Evolutionary conservation across 108 stramenopile species (phyloP), one percentile per base, ranked within the genome.

Genomic region (Nannochloropsis salina): DNA sequence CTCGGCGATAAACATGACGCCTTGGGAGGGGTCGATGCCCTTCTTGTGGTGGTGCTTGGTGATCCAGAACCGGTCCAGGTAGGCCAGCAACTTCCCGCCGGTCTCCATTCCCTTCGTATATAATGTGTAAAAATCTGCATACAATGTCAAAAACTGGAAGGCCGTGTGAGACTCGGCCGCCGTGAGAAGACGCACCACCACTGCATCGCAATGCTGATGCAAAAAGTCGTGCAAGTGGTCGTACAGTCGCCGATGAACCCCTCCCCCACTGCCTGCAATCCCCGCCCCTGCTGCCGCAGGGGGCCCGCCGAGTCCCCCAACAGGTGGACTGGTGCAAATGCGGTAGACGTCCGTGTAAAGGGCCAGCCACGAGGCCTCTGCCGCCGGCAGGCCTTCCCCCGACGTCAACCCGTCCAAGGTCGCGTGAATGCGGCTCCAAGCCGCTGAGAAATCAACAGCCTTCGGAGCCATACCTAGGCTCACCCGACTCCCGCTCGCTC

Each of bases 281-380:
- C 47, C 47, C 47, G 47, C 47, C 47, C 47, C 47, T 51, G 47
- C 47, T 51, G 47, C 47, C 47, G 47, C 47, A 12, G 47, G 47
- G 0, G 47, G 47, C 47, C 47, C 47, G 47, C 47, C 47, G 12
- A 51, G 15, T 10, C 47, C 47, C 10, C 47, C 47, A 10, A 51
- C 47, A 51, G 47, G 47, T 51, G 47, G 47, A 51, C 47, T 51
- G 15, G 12, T 51, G 15, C 47, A 51, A 51, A 51, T 51, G 47
- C 47, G 47, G 47, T 51, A 51, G 12, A 51, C 47, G 47, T 51
- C 47, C 10, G 47, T 51, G 47, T 51, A 51, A 0, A 51, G 15
- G 12, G 47, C 47, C 47, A 51, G 12, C 47, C 47, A 51, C 10
- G 12, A 12, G 12, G 47, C 47, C 15, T 51, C 47, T 15, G 47